Conservation (phyloP, 1,284 basidiomycete genomes). For the Rhodotorula glutinis region DNA sequence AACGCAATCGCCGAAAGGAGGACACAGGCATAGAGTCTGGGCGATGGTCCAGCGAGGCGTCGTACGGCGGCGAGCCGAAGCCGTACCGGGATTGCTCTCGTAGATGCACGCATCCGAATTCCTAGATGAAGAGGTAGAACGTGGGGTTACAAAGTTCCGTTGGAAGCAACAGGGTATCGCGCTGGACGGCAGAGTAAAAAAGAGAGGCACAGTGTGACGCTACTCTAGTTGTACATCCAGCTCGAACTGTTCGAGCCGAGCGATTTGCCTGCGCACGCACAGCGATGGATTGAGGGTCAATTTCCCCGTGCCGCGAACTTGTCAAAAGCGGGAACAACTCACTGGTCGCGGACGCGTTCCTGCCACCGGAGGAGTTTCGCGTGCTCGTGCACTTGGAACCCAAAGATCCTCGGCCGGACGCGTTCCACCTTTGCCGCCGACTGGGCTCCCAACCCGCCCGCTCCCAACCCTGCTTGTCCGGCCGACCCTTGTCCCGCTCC, state of each 20-base stretch:
- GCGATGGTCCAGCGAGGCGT: conserved; percentile 2
- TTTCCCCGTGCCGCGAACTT: too few species aligned
- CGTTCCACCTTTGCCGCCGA: conserved; percentile 82
- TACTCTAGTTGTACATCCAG: conserved; percentile 28
- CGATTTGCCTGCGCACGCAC: conserved; percentile 47
- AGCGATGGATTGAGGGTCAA: not conserved
- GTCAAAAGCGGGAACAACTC: not conserved
- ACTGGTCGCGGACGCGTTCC: conserved; percentile 70
- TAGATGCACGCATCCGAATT: not conserved
- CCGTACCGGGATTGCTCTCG: not conserved
- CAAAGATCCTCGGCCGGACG: conserved; percentile 86
- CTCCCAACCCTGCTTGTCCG: conserved; percentile 47
- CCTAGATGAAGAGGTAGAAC: too few species aligned
- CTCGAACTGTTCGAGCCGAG: conserved; percentile 50
- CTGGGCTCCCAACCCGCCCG: conserved; percentile 18
- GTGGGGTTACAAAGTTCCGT: not conserved
- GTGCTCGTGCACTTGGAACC: conserved; percentile 87
- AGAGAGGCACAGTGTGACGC: not conserved
- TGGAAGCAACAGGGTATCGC: not conserved
- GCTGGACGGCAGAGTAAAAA: not conserved
- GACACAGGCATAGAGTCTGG: conserved; percentile 26
- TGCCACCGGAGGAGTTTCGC: conserved; percentile 93
- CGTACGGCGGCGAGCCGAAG: not conserved
- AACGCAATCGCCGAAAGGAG: conserved; percentile 45
- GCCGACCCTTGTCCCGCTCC: conserved; percentile 45